Conservation (phyloP, 306 rosid genomes). For the Cyclanthera cordifolia region DNA sequence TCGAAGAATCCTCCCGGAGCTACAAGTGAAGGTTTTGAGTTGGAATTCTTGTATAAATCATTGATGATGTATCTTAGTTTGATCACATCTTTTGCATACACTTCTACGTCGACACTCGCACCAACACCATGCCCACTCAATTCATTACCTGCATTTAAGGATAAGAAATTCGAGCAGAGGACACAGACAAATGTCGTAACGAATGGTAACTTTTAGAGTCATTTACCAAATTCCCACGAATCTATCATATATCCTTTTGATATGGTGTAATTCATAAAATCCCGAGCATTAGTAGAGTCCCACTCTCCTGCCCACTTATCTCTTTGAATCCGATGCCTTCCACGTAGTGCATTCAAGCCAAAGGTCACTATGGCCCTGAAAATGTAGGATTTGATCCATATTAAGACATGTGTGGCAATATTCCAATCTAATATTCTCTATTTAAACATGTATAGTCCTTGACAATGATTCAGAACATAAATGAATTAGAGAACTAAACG, state of each 20-base stretch:
- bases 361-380: conserved; percentile 71
- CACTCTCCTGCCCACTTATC: conserved; percentile 73
- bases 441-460: neutral
- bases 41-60: conserved; percentile 33
- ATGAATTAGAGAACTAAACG: neutral
- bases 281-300: conserved; percentile 54
- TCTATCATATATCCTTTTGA: conserved; percentile 58
- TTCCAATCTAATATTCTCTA: neutral
- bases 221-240: conserved; percentile 89
- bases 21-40: conserved; percentile 50
- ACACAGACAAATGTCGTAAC: neutral
- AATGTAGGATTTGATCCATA: neutral
- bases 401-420: neutral
- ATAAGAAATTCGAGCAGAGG: neutral
- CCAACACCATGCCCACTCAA: conserved; percentile 77
- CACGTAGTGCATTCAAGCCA: conserved; percentile 82
- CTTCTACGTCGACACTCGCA: conserved; percentile 60
- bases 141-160: conserved; percentile 56
- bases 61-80: conserved; percentile 40
- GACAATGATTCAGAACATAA: neutral
- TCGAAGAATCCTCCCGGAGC: conserved; percentile 93
- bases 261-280: conserved; percentile 55
- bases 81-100: conserved; percentile 70
- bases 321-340: conserved; percentile 41
- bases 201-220: neutral